Percentiles rank a stretch among this genome's conserved stretches.
These are phyloP conservation scores for Candida sanyaensis DNA, from an alignment of 1,139 yeast species.

Conservation along the genomic window DNA sequence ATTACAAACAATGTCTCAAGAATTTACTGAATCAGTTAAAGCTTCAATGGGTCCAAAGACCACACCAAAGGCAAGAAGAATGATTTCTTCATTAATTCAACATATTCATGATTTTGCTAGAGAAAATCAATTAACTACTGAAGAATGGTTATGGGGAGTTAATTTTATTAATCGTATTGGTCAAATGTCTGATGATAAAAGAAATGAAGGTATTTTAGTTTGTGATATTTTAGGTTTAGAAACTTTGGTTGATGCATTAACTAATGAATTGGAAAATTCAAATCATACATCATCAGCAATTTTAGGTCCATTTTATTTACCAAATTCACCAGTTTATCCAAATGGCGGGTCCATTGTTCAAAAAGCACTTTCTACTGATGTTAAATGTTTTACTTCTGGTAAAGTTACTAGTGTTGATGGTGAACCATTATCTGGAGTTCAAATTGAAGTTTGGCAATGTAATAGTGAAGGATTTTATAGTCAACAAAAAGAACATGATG, in stretches of 20 bases:
- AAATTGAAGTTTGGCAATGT: conserved; percentile 20
- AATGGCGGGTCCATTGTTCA: conserved; percentile 29
- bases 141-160: conserved; percentile 18
- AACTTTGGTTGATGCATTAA: conserved; percentile 18
- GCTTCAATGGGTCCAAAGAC: conserved; percentile 31
- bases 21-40: conserved; percentile 26
- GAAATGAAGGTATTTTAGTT: conserved; percentile 18
- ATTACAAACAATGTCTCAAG: conserved; percentile 22
- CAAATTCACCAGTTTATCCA: conserved; percentile 25
- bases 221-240: conserved; percentile 18
- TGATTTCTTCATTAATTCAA: conserved; percentile 23
- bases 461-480: conserved; percentile 19
- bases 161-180: conserved; percentile 17
- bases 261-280: conserved; percentile 21
- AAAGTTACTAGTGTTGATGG: conserved; percentile 18
- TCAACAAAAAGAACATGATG: conserved; percentile 25
- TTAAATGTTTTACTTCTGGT: conserved; percentile 25
- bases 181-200: conserved; percentile 16
- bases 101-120: conserved; percentile 18
- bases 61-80: conserved; percentile 23
- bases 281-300: conserved; percentile 30
- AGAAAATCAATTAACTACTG: conserved; percentile 18
- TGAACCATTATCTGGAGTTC: conserved; percentile 16
- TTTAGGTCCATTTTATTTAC: conserved; percentile 31
- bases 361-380: conserved; percentile 19